Percentiles rank a stretch among this genome's conserved stretches.
Conservation (phyloP, 202 grass and related monocot genomes). For the Digitaria exilis region DNA sequence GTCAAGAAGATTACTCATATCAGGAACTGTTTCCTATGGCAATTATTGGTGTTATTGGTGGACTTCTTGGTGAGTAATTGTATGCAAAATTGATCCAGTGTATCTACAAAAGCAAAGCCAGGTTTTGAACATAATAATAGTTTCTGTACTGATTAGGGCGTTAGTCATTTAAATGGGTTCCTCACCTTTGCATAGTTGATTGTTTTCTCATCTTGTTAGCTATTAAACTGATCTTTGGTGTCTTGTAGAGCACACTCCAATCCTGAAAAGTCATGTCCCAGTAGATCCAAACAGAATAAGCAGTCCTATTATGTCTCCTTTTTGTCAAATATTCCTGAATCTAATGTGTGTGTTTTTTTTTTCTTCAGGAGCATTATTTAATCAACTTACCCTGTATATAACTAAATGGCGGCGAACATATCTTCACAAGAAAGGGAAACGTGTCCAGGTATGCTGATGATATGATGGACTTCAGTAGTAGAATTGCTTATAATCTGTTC, state of each 20-base stretch:
- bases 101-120: constrained; percentile 27
- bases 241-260: constrained; percentile 11
- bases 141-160: constrained; percentile 4
- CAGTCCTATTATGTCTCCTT: not conserved
- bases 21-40: constrained; percentile 96
- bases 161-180: not conserved
- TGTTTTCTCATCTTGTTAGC: not conserved
- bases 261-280: constrained; percentile 11
- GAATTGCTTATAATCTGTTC: not conserved
- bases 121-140: constrained; percentile 12
- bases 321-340: constrained; percentile 33
- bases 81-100: constrained; percentile 11
- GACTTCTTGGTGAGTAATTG: constrained; percentile 77
- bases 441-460: constrained; percentile 68
- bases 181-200: constrained; percentile 3
- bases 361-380: constrained; percentile 97
- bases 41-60: constrained; percentile 98
- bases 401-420: constrained; percentile 86
- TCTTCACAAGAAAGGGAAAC: constrained; percentile 95
- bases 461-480: constrained; percentile 9
- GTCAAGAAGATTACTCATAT: constrained; percentile 99
- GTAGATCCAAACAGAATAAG: constrained; percentile 15
- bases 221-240: not conserved
- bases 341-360: constrained; percentile 35
- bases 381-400: constrained; percentile 97